Conservation (phyloP, 257 asterid genomes). For the Ilex asprella region DNA sequence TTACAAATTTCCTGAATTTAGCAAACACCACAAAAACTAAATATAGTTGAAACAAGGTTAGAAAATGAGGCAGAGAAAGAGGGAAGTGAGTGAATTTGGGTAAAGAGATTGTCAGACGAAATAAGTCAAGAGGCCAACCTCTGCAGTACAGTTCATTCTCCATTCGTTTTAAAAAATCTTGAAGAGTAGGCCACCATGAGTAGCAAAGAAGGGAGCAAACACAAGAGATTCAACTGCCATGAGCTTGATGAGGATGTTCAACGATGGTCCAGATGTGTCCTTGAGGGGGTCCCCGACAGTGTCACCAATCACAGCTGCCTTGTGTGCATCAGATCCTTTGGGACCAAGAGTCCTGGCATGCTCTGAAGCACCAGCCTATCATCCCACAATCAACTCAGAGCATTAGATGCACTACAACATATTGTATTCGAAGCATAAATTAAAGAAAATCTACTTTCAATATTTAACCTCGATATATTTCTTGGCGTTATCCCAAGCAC, state of each 20-base stretch:
- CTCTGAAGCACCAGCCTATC: constrained; percentile 66
- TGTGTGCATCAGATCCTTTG: constrained; percentile 77
- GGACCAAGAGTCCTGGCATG: constrained; percentile 71
- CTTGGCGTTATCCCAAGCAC: constrained; percentile 95
- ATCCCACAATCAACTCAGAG: constrained; percentile 2
- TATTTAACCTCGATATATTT: constrained; percentile 59
- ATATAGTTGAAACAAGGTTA: constrained; percentile 16
- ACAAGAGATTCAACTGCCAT: constrained; percentile 86
- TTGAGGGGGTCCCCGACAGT: constrained; percentile 79
- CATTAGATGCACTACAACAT: neutral
- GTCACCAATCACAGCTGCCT: constrained; percentile 85
- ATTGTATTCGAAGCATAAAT: neutral
- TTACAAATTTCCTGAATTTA: constrained; percentile 12
- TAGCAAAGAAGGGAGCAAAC: constrained; percentile 77
- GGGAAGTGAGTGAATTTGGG: constrained; percentile 2
- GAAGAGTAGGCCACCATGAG: constrained; percentile 84
- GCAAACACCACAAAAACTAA: constrained; percentile 21
- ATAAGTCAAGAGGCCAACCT: neutral
- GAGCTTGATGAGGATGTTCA: constrained; percentile 76
- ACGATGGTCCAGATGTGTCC: constrained; percentile 86
- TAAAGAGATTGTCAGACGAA: neutral
- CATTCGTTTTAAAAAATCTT: constrained; percentile 37
- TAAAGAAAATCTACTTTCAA: neutral
- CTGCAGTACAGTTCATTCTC: neutral
- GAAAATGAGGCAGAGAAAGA: constrained; percentile 3